phyloP scores from a whole-genome alignment of 768 basidiomycete species.

The Termitomyces bulborhizus region DNA sequence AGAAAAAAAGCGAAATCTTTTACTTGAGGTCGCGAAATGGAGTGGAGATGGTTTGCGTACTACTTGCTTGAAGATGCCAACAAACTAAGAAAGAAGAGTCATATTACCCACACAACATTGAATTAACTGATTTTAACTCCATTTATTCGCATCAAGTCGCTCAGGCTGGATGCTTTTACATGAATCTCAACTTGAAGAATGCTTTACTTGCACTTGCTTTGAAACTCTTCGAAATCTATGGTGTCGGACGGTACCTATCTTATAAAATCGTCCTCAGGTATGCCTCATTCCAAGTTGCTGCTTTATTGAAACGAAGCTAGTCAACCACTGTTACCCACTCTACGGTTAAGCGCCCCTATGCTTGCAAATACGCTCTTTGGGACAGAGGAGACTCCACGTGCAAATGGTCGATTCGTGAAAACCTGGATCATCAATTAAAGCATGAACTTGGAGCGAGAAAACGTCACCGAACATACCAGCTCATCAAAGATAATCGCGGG shows the following conservation, averaged over 20 bases:
- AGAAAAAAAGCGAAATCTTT: slow-evolving; percentile 70
- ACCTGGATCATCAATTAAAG: slow-evolving; percentile 34
- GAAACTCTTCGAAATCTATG: no score
- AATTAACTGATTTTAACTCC: background rate
- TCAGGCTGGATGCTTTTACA: no score
- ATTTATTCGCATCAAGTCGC: no score
- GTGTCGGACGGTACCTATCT: no score
- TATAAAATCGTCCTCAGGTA: no score
- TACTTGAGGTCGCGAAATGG: slow-evolving; percentile 79
- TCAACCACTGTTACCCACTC: slow-evolving; percentile 10
- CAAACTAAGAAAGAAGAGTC: slow-evolving; percentile 25
- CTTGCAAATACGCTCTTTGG: slow-evolving; percentile 44
- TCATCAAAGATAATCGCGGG: slow-evolving; percentile 92
- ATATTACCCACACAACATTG: background rate
- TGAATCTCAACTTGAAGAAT: no score
- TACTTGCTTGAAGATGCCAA: slow-evolving; percentile 74
- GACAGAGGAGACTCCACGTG: slow-evolving; percentile 84
- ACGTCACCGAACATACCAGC: slow-evolving; percentile 62
- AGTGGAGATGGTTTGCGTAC: slow-evolving; percentile 78
- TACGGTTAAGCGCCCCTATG: slow-evolving; percentile 26
- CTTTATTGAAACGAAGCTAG: background rate
- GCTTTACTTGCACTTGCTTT: no score
- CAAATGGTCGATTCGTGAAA: slow-evolving; percentile 81
- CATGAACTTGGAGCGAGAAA: background rate
- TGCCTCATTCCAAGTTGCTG: background rate